phyloP scores from a whole-genome alignment of 2,329 filamentous ascomycete species.

The Botrytis hyacinthi region DNA sequence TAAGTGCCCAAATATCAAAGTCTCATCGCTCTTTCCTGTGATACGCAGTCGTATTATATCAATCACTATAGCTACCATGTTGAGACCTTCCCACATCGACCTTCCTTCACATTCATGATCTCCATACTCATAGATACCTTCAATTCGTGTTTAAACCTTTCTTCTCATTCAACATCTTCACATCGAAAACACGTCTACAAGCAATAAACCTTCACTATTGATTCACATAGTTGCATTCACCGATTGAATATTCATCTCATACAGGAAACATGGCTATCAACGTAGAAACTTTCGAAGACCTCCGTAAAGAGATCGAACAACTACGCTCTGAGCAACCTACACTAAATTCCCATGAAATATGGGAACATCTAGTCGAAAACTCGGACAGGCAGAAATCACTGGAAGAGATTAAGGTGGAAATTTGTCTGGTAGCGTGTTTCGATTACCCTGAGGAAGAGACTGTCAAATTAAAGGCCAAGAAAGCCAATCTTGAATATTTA shows the following conservation, averaged over 20 bases:
- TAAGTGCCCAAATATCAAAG: neutral
- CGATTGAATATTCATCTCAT: neutral
- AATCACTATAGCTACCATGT: neutral
- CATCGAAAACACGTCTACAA: neutral
- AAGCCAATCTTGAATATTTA: neutral
- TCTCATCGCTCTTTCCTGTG: neutral
- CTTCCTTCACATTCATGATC: neutral
- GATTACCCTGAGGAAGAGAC: neutral
- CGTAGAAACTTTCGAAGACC: neutral
- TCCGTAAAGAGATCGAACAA: neutral
- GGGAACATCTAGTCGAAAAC: neutral
- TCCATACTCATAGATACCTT: neutral
- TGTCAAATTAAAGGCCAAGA: neutral
- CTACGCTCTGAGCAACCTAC: neutral
- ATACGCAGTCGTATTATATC: neutral
- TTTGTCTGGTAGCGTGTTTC: neutral
- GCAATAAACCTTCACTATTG: neutral
- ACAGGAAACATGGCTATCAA: neutral
- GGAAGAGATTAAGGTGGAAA: neutral
- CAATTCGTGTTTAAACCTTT: neutral
- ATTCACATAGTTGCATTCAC: neutral
- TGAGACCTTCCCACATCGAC: neutral
- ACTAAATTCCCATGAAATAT: neutral
- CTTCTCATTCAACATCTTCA: neutral
- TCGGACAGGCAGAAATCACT: neutral